Conservation (phyloP, 495 filamentous ascomycete species). For the Lasiosphaeris hirsuta region DNA sequence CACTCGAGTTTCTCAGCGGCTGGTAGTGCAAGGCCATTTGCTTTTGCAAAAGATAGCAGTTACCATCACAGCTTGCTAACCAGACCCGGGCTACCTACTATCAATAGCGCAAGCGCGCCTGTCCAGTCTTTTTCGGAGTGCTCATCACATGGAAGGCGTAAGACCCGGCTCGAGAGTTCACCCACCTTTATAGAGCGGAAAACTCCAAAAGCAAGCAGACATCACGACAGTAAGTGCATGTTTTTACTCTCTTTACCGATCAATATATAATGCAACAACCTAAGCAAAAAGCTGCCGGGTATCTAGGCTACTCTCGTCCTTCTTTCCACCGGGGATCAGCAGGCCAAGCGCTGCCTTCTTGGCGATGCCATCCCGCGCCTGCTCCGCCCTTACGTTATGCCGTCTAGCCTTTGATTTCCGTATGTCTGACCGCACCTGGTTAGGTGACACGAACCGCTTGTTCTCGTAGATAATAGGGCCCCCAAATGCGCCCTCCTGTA, state of each 20-base stretch:
- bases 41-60: no score
- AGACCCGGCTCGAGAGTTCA: neutral
- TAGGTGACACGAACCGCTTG: constrained; percentile 94
- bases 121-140: no score
- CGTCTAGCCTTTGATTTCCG: constrained; percentile 68
- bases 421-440: constrained; percentile 83
- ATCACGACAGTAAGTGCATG: neutral
- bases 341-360: constrained; percentile 76
- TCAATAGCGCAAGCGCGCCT: no score
- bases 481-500: constrained; percentile 91
- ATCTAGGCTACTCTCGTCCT: constrained; percentile 69
- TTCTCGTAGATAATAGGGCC: constrained; percentile 98
- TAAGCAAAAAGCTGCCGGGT: constrained; percentile 77
- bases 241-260: neutral
- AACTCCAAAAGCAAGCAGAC: neutral
- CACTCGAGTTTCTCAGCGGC: no score
- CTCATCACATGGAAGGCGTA: no score
- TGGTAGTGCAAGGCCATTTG: no score
- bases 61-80: no score
- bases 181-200: neutral
- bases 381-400: constrained; percentile 71
- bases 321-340: constrained; percentile 57
- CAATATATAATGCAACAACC: constrained; percentile 17
- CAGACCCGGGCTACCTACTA: no score
- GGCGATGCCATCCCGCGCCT: constrained; percentile 63